phyloP scores from a whole-genome alignment of 768 basidiomycete genomes.

The Polyporus arcularius region DNA sequence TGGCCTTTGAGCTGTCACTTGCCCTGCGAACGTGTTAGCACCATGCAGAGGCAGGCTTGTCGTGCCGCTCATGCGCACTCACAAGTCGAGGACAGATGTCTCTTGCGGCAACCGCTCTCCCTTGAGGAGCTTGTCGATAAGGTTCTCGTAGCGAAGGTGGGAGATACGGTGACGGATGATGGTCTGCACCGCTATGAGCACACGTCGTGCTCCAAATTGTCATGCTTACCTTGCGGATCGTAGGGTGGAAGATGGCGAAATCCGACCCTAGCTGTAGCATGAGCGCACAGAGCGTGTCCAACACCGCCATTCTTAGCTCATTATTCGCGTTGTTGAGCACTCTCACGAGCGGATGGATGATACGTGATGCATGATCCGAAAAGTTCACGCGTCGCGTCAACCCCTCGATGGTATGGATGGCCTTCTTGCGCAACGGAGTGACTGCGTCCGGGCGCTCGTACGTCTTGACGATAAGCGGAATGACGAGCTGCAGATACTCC shows the following conservation, averaged over 20 bases:
- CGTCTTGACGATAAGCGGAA: constrained; percentile 90
- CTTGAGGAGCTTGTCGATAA: constrained; percentile 86
- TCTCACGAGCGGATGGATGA: constrained; percentile 92
- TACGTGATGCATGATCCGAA: constrained; percentile 95
- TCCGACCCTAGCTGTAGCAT: constrained; percentile 94
- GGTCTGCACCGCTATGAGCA: constrained; percentile 48
- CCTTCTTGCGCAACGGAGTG: constrained; percentile 76
- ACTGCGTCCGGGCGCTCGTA: constrained; percentile 83
- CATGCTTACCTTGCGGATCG: constrained; percentile 83
- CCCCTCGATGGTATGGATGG: constrained; percentile 89
- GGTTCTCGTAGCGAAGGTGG: constrained; percentile 83
- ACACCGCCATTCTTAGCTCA: constrained; percentile 81
- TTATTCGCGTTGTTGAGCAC: constrained; percentile 74
- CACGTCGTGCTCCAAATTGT: neutral
- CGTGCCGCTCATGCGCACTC: neutral
- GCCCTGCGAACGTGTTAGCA: constrained; percentile 32
- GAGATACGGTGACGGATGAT: constrained; percentile 73
- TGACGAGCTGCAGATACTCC: constrained; percentile 95
- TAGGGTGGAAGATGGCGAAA: constrained; percentile 97
- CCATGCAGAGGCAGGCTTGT: constrained; percentile 53
- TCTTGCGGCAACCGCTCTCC: constrained; percentile 93
- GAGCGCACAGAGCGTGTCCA: constrained; percentile 92
- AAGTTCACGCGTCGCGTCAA: constrained; percentile 94
- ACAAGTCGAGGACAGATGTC: constrained; percentile 12
- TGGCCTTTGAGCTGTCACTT: constrained; percentile 60